Percentiles rank a stretch among this genome's conserved stretches.
Evolutionary conservation across 2,329 filamentous ascomycete species (phyloP).

Genomic region (Tolypocladium endophyticum): DNA sequence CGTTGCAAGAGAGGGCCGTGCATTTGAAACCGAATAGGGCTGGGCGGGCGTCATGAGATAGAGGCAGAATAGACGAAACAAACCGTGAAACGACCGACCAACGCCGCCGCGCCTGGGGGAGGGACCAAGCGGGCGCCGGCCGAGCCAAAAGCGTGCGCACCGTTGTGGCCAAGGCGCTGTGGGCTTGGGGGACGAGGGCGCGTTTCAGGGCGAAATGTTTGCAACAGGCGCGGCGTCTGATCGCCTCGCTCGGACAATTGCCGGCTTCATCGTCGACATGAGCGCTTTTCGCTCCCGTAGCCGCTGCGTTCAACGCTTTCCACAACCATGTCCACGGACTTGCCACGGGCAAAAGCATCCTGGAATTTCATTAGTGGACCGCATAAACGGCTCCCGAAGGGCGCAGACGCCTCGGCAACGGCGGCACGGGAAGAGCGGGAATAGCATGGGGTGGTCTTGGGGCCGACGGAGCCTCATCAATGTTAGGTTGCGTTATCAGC

Average conservation of each 20-base stretch:
- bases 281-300: background rate
- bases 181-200: background rate
- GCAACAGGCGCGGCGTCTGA: background rate
- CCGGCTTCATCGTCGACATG: background rate
- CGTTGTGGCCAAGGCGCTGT: background rate
- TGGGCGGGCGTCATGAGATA: background rate
- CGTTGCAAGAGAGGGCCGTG: background rate
- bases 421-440: conserved; percentile 2
- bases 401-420: background rate
- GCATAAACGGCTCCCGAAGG: background rate
- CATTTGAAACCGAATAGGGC: background rate
- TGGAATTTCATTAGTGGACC: background rate
- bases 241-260: background rate
- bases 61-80: background rate
- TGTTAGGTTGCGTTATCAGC: background rate
- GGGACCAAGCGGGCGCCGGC: background rate
- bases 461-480: background rate
- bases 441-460: background rate
- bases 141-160: background rate
- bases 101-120: background rate
- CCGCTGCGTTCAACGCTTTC: background rate
- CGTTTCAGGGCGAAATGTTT: background rate
- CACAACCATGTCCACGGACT: background rate
- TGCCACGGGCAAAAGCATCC: background rate
- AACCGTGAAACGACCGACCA: background rate